A percentile compares a stretch with the other conserved stretches of the same genome.
Evolutionary conservation across 805 yeast genomes (phyloP).

Genomic region (Metschnikowia chrysomelidarum): DNA sequence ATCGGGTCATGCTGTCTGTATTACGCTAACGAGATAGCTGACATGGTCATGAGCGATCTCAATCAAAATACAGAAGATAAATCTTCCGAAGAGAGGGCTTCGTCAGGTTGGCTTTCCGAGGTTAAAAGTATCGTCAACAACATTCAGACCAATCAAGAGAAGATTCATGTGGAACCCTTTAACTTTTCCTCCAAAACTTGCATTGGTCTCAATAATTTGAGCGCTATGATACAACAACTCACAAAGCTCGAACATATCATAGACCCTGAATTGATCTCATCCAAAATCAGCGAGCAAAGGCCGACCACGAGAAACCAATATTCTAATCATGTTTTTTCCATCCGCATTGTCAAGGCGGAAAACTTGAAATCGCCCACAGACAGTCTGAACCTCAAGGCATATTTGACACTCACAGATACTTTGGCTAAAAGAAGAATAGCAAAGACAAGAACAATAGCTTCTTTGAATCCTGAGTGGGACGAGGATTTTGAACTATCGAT

Average conservation of each 20-base stretch:
- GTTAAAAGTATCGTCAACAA: constrained; percentile 50
- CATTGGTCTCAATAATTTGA: constrained; percentile 70
- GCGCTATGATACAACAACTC: constrained; percentile 48
- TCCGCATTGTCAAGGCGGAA: constrained; percentile 63
- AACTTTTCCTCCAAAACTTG: constrained; percentile 62
- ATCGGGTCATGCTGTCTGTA: constrained; percentile 58
- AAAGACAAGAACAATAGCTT: constrained; percentile 62
- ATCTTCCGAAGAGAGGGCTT: background rate
- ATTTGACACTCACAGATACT: constrained; percentile 62
- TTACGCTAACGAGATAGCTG: constrained; percentile 44
- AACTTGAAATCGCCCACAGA: constrained; percentile 39
- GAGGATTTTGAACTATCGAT: constrained; percentile 70
- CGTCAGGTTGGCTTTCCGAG: constrained; percentile 46
- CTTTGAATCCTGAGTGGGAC: constrained; percentile 78
- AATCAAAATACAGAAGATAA: constrained; percentile 29
- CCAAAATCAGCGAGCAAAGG: constrained; percentile 35
- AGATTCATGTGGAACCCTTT: constrained; percentile 48
- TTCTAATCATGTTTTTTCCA: constrained; percentile 56
- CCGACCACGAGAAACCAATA: constrained; percentile 29
- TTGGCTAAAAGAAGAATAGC: constrained; percentile 54
- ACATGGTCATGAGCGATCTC: constrained; percentile 43
- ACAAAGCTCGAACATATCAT: constrained; percentile 53
- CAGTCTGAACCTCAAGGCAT: constrained; percentile 49
- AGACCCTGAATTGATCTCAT: constrained; percentile 57
- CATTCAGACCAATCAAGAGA: constrained; percentile 34